phyloP scores from a whole-genome alignment of 768 basidiomycete genomes.

The Porpolomopsis calyptriformis region DNA sequence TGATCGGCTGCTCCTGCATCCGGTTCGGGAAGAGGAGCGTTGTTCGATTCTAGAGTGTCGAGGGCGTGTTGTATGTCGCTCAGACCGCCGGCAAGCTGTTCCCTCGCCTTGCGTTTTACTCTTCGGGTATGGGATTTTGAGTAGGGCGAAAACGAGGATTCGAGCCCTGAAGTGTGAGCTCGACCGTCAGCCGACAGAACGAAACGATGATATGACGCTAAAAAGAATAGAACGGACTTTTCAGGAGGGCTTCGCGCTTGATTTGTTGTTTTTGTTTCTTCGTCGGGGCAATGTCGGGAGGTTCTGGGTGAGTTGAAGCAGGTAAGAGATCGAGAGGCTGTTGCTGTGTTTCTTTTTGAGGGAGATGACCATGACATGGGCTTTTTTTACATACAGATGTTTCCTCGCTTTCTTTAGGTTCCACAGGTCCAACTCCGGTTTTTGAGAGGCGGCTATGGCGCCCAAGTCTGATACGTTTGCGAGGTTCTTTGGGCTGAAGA shows the following conservation, averaged over 20 bases:
- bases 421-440: slow-evolving; percentile 37
- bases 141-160: slow-evolving; percentile 39
- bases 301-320: slow-evolving; percentile 16
- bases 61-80: slow-evolving; percentile 40
- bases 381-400: slow-evolving; percentile 26
- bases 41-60: slow-evolving; percentile 39
- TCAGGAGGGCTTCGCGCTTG: slow-evolving; percentile 59
- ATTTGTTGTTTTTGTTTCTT: slow-evolving; percentile 62
- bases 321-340: slow-evolving; percentile 32
- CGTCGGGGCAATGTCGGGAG: slow-evolving; percentile 18
- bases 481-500: slow-evolving; percentile 35
- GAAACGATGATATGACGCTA: not conserved
- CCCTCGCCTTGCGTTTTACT: slow-evolving; percentile 57
- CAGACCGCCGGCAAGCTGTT: slow-evolving; percentile 43
- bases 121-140: slow-evolving; percentile 67
- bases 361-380: not conserved
- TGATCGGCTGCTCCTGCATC: too few relatives aligned
- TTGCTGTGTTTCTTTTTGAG: slow-evolving; percentile 22
- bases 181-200: not conserved
- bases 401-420: slow-evolving; percentile 31
- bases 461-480: slow-evolving; percentile 35
- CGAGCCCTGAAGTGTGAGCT: slow-evolving; percentile 31
- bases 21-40: too few relatives aligned
- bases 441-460: slow-evolving; percentile 37
- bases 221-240: slow-evolving; percentile 33